Percentiles rank a stretch among this genome's conserved stretches.
These are phyloP conservation scores for Priceomyces castillae DNA, from an alignment of 805 yeast species.

Conservation along the genomic window DNA sequence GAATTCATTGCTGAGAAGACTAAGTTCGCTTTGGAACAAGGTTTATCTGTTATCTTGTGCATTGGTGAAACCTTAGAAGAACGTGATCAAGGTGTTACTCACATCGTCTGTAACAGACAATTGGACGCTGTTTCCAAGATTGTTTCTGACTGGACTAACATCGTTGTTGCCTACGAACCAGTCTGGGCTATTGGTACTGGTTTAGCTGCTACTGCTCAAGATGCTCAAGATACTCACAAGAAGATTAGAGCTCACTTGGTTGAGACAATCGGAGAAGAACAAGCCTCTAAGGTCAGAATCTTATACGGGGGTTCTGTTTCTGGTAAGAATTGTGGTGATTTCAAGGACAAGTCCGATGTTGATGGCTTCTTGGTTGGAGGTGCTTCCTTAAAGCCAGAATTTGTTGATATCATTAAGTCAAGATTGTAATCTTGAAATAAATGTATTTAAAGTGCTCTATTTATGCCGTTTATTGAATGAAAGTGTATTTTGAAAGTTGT, in stretches of 20 bases:
- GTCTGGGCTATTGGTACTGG: slow-evolving; percentile 99
- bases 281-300: slow-evolving; percentile 80
- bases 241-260: slow-evolving; percentile 81
- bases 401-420: slow-evolving; percentile 90
- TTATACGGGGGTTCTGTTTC: slow-evolving; percentile 98
- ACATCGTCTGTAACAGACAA: slow-evolving; percentile 85
- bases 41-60: slow-evolving; percentile 90
- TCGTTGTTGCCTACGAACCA: slow-evolving; percentile 98
- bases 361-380: slow-evolving; percentile 99
- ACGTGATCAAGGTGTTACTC: slow-evolving; percentile 84
- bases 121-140: slow-evolving; percentile 81
- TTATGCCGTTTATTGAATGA: too few species aligned
- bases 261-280: slow-evolving; percentile 70
- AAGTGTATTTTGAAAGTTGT: background rate
- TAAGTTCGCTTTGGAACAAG: slow-evolving; percentile 87
- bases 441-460: background rate
- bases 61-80: slow-evolving; percentile 97
- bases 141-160: slow-evolving; percentile 82
- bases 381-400: slow-evolving; percentile 98
- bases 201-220: slow-evolving; percentile 96
- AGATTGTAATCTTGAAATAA: slow-evolving; percentile 52
- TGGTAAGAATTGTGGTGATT: slow-evolving; percentile 86
- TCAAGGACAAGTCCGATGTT: slow-evolving; percentile 89
- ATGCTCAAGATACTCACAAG: slow-evolving; percentile 94
- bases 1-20: slow-evolving; percentile 92